phyloP scores from a whole-genome alignment of 768 basidiomycete species.

The Lactarius vividus region DNA sequence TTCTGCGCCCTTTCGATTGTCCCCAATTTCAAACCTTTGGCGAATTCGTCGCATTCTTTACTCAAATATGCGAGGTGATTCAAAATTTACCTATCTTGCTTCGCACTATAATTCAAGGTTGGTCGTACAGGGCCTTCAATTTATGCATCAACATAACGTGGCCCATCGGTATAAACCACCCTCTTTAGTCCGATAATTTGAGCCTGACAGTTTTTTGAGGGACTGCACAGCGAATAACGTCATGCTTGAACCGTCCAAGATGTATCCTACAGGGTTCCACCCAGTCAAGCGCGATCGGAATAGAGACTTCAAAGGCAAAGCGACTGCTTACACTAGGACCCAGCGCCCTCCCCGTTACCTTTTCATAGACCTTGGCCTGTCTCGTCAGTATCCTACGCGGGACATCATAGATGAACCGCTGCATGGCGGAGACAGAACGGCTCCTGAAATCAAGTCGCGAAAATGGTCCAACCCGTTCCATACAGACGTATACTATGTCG shows the following conservation, averaged over 20 bases:
- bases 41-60: slow-evolving; percentile 37
- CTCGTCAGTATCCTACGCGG: slow-evolving; percentile 29
- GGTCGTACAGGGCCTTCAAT: slow-evolving; percentile 28
- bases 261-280: slow-evolving; percentile 35
- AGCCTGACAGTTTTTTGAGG: background rate
- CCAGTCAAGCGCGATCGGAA: slow-evolving; percentile 26
- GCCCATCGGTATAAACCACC: slow-evolving; percentile 35
- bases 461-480: slow-evolving; percentile 34
- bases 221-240: slow-evolving; percentile 28
- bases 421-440: slow-evolving; percentile 43
- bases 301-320: slow-evolving; percentile 30
- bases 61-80: slow-evolving; percentile 38
- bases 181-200: background rate
- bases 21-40: slow-evolving; percentile 38
- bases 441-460: slow-evolving; percentile 34
- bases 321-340: slow-evolving; percentile 30
- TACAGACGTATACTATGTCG: slow-evolving; percentile 38
- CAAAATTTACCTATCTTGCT: background rate
- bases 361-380: slow-evolving; percentile 34
- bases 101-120: background rate
- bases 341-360: slow-evolving; percentile 31
- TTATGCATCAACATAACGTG: slow-evolving; percentile 29
- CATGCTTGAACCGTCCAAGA: slow-evolving; percentile 33
- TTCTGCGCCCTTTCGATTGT: slow-evolving; percentile 31
- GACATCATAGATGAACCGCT: slow-evolving; percentile 34